A percentile compares a stretch with the other conserved stretches of the same genome.
Evolutionary conservation across 2,329 filamentous ascomycete species (phyloP).

Genomic region (Arachnomyces sp.): DNA sequence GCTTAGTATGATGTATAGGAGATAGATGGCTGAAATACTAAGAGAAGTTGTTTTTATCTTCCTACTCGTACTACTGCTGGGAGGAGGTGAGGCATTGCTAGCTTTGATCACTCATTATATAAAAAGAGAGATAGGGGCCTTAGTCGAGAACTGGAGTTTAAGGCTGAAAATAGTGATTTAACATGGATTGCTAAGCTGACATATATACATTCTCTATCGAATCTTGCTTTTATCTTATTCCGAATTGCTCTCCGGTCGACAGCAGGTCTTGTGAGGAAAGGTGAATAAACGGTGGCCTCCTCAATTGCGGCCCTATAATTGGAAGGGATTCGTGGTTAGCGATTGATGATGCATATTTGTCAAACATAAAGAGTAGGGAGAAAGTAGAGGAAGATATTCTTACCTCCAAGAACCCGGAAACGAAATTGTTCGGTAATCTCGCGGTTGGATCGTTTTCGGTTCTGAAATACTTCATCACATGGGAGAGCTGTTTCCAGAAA

Average conservation of each 20-base stretch:
- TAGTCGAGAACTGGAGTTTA: too few species aligned
- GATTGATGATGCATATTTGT: constrained; percentile 1
- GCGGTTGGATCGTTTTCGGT: constrained; percentile 71
- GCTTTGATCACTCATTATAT: too few species aligned
- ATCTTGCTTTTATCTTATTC: too few species aligned
- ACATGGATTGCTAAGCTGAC: too few species aligned
- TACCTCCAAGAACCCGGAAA: constrained; percentile 91
- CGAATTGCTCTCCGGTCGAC: background rate
- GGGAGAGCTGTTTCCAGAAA: constrained; percentile 95
- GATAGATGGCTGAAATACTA: too few species aligned
- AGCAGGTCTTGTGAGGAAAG: background rate
- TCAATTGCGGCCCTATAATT: constrained; percentile 18
- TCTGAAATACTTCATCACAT: constrained; percentile 96
- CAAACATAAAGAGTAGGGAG: constrained; percentile 12
- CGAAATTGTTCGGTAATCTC: constrained; percentile 80
- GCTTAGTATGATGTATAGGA: too few species aligned
- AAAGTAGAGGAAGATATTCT: constrained; percentile 34
- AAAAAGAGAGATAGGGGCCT: too few species aligned
- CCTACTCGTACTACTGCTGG: too few species aligned
- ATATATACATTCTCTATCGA: too few species aligned
- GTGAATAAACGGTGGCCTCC: background rate
- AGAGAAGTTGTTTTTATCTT: too few species aligned
- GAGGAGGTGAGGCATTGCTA: too few species aligned
- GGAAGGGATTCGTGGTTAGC: background rate
- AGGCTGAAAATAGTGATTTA: too few species aligned